Percentiles rank a stretch among this genome's conserved stretches.
These are phyloP conservation scores for Odontarrhena argentea DNA, from an alignment of 345 rosid genomes.

Conservation along the genomic window DNA sequence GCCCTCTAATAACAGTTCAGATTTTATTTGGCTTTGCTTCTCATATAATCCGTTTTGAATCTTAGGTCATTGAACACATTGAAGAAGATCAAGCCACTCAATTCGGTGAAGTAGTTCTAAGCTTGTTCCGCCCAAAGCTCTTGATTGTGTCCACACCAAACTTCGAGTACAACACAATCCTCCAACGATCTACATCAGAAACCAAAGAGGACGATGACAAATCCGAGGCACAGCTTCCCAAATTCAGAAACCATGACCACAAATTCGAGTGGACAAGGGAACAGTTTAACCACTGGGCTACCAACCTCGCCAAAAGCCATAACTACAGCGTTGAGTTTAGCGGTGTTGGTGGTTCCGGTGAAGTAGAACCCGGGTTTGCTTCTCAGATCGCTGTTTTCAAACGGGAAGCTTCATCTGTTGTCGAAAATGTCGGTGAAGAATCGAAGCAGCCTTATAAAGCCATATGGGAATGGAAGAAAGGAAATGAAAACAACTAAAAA, in stretches of 20 bases:
- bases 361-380: conserved; percentile 79
- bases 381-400: conserved; percentile 86
- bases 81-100: conserved; percentile 80
- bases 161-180: conserved; percentile 83
- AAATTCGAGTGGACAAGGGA: conserved; percentile 97
- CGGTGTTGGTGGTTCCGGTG: conserved; percentile 85
- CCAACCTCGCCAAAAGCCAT: conserved; percentile 57
- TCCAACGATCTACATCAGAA: conserved; percentile 51
- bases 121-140: conserved; percentile 63
- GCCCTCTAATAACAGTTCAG: conserved; percentile 4
- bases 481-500: conserved; percentile 4
- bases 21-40: not conserved
- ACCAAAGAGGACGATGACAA: conserved; percentile 62
- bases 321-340: conserved; percentile 75
- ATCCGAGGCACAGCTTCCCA: conserved; percentile 49
- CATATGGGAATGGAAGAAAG: conserved; percentile 80
- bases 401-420: conserved; percentile 28
- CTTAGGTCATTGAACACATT: conserved; percentile 94
- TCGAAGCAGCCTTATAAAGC: conserved; percentile 46
- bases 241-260: conserved; percentile 93
- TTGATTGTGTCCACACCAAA: conserved; percentile 93
- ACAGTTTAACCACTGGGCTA: conserved; percentile 79
- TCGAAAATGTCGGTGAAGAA: conserved; percentile 3
- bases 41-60: not conserved
- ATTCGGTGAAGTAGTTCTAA: conserved; percentile 69